Conservation (phyloP, 345 rosid genomes). For the Streptanthus diversifolius region DNA sequence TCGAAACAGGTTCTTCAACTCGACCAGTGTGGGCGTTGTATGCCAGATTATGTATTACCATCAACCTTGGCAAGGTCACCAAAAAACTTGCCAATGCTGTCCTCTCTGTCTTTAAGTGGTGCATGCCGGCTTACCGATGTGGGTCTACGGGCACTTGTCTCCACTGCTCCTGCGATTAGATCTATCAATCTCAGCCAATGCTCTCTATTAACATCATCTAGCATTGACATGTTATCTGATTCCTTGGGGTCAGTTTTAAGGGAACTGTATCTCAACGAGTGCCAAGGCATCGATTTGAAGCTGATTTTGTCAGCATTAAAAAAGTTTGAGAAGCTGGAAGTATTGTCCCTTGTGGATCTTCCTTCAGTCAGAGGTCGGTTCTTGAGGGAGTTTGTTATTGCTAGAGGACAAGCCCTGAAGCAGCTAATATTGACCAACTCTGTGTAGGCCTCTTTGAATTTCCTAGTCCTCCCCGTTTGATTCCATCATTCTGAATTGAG, state of each 20-base stretch:
- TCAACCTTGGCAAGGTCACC: slow-evolving; percentile 54
- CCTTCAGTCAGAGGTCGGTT: slow-evolving; percentile 60
- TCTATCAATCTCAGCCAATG: slow-evolving; percentile 80
- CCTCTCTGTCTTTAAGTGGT: slow-evolving; percentile 62
- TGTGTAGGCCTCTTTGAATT: slow-evolving; percentile 46
- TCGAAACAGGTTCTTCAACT: slow-evolving; percentile 78
- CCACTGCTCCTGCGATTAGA: slow-evolving; percentile 58
- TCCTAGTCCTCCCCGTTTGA: slow-evolving; percentile 9
- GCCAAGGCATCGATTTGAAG: slow-evolving; percentile 62
- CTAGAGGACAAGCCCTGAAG: slow-evolving; percentile 54
- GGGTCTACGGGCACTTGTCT: slow-evolving; percentile 57
- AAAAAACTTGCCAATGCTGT: slow-evolving; percentile 52
- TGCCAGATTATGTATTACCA: slow-evolving; percentile 57
- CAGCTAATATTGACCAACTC: slow-evolving; percentile 68
- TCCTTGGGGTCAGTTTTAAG: slow-evolving; percentile 54
- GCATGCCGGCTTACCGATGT: slow-evolving; percentile 82
- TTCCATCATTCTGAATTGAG: not conserved
- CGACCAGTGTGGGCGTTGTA: slow-evolving; percentile 75
- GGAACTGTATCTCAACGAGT: slow-evolving; percentile 77
- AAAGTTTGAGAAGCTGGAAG: slow-evolving; percentile 62
- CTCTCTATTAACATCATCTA: slow-evolving; percentile 62
- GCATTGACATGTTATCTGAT: slow-evolving; percentile 55
- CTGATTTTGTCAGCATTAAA: slow-evolving; percentile 57
- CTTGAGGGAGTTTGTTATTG: slow-evolving; percentile 41
- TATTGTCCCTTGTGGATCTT: slow-evolving; percentile 64